These are phyloP conservation scores for Calonectria fujianensis DNA, from an alignment of 2,329 filamentous ascomycete genomes.

Conservation along the genomic window DNA sequence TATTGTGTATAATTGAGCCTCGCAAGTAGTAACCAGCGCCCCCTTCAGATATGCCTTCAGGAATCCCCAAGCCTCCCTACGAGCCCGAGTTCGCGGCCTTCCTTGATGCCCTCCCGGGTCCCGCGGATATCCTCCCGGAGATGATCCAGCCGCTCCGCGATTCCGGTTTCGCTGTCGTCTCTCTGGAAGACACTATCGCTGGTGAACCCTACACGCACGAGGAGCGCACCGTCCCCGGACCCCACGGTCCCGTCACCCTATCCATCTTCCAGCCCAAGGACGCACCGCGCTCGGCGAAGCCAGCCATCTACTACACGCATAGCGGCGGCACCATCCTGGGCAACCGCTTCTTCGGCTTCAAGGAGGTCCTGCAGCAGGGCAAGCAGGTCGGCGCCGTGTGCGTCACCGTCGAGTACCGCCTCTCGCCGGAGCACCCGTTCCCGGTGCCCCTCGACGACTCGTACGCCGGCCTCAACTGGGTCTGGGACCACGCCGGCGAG, in stretches of 20 bases:
- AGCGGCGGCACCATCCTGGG: conserved; percentile 51
- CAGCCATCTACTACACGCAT: conserved; percentile 50
- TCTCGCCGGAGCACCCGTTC: conserved; percentile 52
- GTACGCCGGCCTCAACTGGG: conserved; percentile 59
- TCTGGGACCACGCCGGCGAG: conserved; percentile 60
- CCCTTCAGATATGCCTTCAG: conserved; percentile 36
- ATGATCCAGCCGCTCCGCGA: conserved; percentile 44
- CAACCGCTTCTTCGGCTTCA: conserved; percentile 49
- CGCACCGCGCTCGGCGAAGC: conserved; percentile 29
- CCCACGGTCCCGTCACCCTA: conserved; percentile 45
- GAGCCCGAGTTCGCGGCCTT: conserved; percentile 49
- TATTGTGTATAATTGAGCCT: background rate
- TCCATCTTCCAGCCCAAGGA: conserved; percentile 48
- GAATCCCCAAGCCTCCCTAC: conserved; percentile 46
- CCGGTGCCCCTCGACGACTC: conserved; percentile 52
- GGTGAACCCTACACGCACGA: conserved; percentile 50
- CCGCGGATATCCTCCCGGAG: conserved; percentile 44
- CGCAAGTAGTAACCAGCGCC: background rate
- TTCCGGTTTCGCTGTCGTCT: conserved; percentile 35
- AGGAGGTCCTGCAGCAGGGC: conserved; percentile 46
- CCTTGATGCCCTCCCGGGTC: conserved; percentile 40
- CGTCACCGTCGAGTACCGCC: conserved; percentile 54
- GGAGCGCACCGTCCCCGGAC: conserved; percentile 45
- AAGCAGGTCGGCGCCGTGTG: conserved; percentile 46
- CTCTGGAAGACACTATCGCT: conserved; percentile 41